Base-by-base conservation (phyloP, 441 rosid species). In the Erodium texanum region DNA sequence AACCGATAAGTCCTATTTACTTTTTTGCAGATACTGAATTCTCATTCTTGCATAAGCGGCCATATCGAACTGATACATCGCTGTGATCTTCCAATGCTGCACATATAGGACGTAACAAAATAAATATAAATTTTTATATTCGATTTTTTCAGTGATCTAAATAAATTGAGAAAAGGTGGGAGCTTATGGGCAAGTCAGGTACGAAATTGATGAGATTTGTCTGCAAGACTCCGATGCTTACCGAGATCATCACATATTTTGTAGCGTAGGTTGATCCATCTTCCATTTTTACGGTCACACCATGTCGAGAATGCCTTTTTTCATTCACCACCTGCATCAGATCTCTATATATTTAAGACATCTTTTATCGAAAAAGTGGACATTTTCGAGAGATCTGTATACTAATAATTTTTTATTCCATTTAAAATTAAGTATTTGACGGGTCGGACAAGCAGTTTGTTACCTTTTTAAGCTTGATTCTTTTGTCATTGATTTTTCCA, bases 211-310 rank as follows among this genome's bases (percentile, higher is more conserved):
- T 79, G 62, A 77, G 79, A 24, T 73, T 72, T 18, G 66, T 73
- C 24, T 77, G 79, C 23, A 82, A 81, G 18, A 82, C 85, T 18
- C 81, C 81, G 20, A 82, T 56, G 69, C 81, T 82, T 15, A 48
- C 83, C 2, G 85, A 77, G 20, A 82, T 48, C 32, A 82, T 79
- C 5, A 16, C 79, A 38, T 75, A 75, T 59, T 73, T 61, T 20
- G 82, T 71, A 14, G 54, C 62, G 68, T 77, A 82, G 0, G 24
- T 29, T 0, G 65, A 77, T 18, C 83, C 75, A 68, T 77, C 85
- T 66, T 73, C 80, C 20, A 81, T 79, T 36, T 18, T 77, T 18
- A 82, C 54, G 1, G 64, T 69, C 22, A 77, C 80, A 45, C 81
- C 76, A 54, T 23, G 64, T 1, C 72, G 32, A 0, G 79, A 66